Conservation (phyloP, 2,329 filamentous ascomycete species). For the Fusarium sp. region DNA sequence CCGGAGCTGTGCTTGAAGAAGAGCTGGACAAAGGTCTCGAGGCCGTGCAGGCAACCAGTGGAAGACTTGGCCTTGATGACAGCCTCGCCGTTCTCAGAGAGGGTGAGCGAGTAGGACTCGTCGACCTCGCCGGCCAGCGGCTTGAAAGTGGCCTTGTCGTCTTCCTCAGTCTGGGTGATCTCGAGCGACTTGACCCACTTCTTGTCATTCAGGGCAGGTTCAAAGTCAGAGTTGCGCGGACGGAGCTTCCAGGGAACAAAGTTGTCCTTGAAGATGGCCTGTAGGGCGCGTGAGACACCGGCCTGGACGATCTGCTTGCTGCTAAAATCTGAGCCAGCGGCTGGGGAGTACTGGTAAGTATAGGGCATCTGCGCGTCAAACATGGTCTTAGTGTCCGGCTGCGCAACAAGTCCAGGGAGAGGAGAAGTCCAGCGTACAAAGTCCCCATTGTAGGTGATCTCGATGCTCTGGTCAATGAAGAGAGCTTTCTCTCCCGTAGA, state of each 20-base stretch:
- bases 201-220: slow-evolving; percentile 64
- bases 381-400: slow-evolving; percentile 48
- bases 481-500: slow-evolving; percentile 64
- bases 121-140: slow-evolving; percentile 74
- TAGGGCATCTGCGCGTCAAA: slow-evolving; percentile 60
- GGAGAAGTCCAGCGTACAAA: slow-evolving; percentile 62
- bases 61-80: slow-evolving; percentile 74
- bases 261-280: slow-evolving; percentile 73
- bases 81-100: slow-evolving; percentile 69
- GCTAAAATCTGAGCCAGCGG: slow-evolving; percentile 53
- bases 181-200: slow-evolving; percentile 68
- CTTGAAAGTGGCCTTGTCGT: slow-evolving; percentile 69
- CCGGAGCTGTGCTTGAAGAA: slow-evolving; percentile 78
- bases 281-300: slow-evolving; percentile 69
- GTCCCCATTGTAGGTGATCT: slow-evolving; percentile 69
- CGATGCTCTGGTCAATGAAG: slow-evolving; percentile 64
- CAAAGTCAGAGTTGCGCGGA: slow-evolving; percentile 71
- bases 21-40: slow-evolving; percentile 83
- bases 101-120: slow-evolving; percentile 78
- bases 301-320: slow-evolving; percentile 67
- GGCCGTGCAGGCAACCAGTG: slow-evolving; percentile 76
- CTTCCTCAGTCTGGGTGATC: slow-evolving; percentile 68
- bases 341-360: slow-evolving; percentile 57
- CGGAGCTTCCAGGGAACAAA: slow-evolving; percentile 85
- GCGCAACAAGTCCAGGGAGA: slow-evolving; percentile 37